Conservation (phyloP, 2,329 filamentous ascomycete species). For the Trichoderma sp. region DNA sequence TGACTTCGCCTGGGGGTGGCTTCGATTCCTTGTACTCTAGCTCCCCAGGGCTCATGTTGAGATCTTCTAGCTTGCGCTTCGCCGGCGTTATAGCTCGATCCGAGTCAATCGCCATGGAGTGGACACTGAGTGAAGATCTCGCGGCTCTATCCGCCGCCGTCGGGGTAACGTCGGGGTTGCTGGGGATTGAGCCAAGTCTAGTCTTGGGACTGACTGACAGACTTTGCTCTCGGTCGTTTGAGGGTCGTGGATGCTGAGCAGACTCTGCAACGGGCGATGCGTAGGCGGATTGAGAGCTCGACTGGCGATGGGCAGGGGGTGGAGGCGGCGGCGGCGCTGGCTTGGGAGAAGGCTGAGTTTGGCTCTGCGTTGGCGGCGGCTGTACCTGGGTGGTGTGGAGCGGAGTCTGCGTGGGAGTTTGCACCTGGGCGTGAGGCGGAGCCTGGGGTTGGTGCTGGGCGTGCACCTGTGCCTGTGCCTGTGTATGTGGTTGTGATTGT, state of each 20-base stretch:
- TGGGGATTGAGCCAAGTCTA: constrained; percentile 57
- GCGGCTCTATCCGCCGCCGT: constrained; percentile 37
- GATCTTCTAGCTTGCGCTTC: constrained; percentile 48
- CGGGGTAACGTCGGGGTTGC: constrained; percentile 43
- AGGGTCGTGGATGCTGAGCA: constrained; percentile 56
- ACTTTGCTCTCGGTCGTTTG: constrained; percentile 69
- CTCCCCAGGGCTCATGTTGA: constrained; percentile 53
- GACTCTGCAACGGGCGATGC: constrained; percentile 49
- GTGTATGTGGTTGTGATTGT: constrained; percentile 26
- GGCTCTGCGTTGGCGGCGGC: constrained; percentile 33
- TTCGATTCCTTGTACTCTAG: constrained; percentile 54
- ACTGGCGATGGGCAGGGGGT: constrained; percentile 43
- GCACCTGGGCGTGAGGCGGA: background rate
- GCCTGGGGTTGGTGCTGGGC: background rate
- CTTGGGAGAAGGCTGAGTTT: constrained; percentile 43
- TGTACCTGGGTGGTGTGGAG: constrained; percentile 28
- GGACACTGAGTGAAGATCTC: constrained; percentile 33
- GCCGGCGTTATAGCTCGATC: constrained; percentile 44
- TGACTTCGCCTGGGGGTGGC: constrained; percentile 54
- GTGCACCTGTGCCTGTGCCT: constrained; percentile 35
- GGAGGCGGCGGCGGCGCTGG: constrained; percentile 34
- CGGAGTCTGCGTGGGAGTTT: constrained; percentile 25
- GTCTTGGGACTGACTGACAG: constrained; percentile 81
- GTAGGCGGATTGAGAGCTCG: constrained; percentile 45
- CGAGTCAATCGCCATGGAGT: constrained; percentile 38